phyloP scores from a whole-genome alignment of 1,284 basidiomycete genomes.

The Termitomyces sp. region DNA sequence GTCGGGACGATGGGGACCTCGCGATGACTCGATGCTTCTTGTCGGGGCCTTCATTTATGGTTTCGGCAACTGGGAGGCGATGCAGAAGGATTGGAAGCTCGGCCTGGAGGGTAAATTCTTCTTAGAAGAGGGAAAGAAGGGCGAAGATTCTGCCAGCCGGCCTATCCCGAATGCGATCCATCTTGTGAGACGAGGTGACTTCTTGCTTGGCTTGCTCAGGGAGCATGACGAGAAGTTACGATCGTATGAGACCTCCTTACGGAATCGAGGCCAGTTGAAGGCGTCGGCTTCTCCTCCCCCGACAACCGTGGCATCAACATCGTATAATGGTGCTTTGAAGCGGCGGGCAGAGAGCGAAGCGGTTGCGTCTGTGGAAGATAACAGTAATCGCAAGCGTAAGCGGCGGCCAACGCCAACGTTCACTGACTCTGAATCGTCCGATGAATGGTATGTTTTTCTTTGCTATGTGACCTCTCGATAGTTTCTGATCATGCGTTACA shows the following conservation, averaged over 20 bases:
- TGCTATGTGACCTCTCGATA: not conserved
- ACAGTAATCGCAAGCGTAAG: slow-evolving; percentile 69
- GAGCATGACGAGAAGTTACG: slow-evolving; percentile 92
- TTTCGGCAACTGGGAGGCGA: slow-evolving; percentile 96
- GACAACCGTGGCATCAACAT: slow-evolving; percentile 58
- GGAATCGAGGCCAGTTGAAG: slow-evolving; percentile 61
- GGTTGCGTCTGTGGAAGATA: slow-evolving; percentile 72
- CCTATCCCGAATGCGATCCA: slow-evolving; percentile 96
- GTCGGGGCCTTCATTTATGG: slow-evolving; percentile 93
- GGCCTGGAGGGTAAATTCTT: slow-evolving; percentile 92
- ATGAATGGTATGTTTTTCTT: slow-evolving; percentile 73
- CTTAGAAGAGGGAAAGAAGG: slow-evolving; percentile 94
- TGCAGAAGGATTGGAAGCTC: slow-evolving; percentile 84
- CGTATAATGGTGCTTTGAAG: slow-evolving; percentile 51
- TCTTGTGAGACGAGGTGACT: slow-evolving; percentile 94
- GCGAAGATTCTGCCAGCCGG: slow-evolving; percentile 71
- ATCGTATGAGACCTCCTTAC: slow-evolving; percentile 72
- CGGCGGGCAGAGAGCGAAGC: slow-evolving; percentile 79
- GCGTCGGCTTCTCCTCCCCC: slow-evolving; percentile 68
- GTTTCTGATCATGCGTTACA: slow-evolving; percentile 26
- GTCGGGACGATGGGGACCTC: slow-evolving; percentile 92
- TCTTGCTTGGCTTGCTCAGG: slow-evolving; percentile 82
- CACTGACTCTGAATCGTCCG: slow-evolving; percentile 84
- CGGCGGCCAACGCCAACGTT: slow-evolving; percentile 87
- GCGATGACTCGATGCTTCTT: slow-evolving; percentile 91